Base-by-base conservation (phyloP, 192 early-diverging fungal species). In the Backusella luteola region DNA sequence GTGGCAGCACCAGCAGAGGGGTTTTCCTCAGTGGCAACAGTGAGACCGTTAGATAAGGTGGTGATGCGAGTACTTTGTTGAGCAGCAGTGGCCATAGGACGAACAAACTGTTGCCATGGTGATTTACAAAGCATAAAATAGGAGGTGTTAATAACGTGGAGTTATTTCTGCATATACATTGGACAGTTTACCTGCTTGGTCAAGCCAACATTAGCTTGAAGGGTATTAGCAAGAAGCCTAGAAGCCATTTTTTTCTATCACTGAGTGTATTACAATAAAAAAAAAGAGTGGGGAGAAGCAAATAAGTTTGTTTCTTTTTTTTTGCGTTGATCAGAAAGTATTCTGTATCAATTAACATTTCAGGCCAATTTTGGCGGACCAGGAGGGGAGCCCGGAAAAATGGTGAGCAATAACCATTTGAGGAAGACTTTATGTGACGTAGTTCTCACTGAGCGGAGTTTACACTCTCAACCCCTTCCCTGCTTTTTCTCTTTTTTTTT, bases 21-120 rank as follows among this genome's bases (percentile, higher is more conserved):
- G 83, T 94, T 92, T 73, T 90, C 77, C 83, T 96, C 94, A 44
- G 94, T 94, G 23, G 94, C 94, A 44, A 96, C 80, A 32, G 92
- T 94, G 41, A 96, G 87, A 38, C 94, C 94, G 81, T 94, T 96
- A 70, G 88, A 76, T 75, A 95, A 84, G 6, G 86, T 81, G 41
- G 93, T 92, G 76, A 92, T 88, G 78, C 90, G 89, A 52, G 93
- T 93, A 52, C 77, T 74, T 34, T 71, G 42, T 41, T 75, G 75
- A 63, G 83, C 80, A 70, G 84, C 86, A 17, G 87, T 83, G 39
- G 88, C 87, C 79, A 88, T 80, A 70, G 90, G 85, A 52, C 87
- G 87, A 67, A 84, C 73, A 71, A 87, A 83, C 90, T 88, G 76
- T 56, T 56, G 52, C 15, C 52, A 56, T 56, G 17, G 17, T 21